phyloP scores from a whole-genome alignment of 2,329 filamentous ascomycete species.

The Orbilia ellipsospora region DNA sequence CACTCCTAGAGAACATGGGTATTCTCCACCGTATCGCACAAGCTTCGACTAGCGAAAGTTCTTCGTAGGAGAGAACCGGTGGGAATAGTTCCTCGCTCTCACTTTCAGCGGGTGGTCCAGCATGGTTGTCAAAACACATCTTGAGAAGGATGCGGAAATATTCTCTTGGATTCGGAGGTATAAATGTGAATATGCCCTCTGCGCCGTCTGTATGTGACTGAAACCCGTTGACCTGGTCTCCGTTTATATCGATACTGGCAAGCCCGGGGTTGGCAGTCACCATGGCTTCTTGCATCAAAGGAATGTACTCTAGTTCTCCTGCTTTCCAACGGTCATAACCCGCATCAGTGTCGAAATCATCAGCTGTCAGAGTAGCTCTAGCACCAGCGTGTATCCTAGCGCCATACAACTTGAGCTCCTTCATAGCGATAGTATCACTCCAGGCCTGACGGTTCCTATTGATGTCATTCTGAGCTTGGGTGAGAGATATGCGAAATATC shows the following conservation, averaged over 20 bases:
- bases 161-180: slow-evolving; percentile 82
- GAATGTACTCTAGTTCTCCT: slow-evolving; percentile 84
- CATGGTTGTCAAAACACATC: slow-evolving; percentile 61
- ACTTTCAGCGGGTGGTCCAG: slow-evolving; percentile 60
- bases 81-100: slow-evolving; percentile 66
- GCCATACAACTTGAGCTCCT: slow-evolving; percentile 93
- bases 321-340: slow-evolving; percentile 91
- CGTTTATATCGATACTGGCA: slow-evolving; percentile 72
- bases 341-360: slow-evolving; percentile 91
- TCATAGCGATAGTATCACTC: slow-evolving; percentile 91
- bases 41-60: slow-evolving; percentile 84
- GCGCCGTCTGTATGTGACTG: slow-evolving; percentile 63
- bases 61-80: slow-evolving; percentile 72
- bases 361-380: slow-evolving; percentile 76
- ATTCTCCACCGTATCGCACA: slow-evolving; percentile 89
- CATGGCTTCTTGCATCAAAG: slow-evolving; percentile 92
- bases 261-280: slow-evolving; percentile 65
- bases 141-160: slow-evolving; percentile 70
- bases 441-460: slow-evolving; percentile 81
- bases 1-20: slow-evolving; percentile 80
- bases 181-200: slow-evolving; percentile 83
- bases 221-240: slow-evolving; percentile 62
- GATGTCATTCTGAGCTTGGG: slow-evolving; percentile 86
- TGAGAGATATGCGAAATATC: slow-evolving; percentile 83
- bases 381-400: slow-evolving; percentile 68